Conservation (phyloP, 257 asterid genomes). For the Penstemon newberryi region DNA sequence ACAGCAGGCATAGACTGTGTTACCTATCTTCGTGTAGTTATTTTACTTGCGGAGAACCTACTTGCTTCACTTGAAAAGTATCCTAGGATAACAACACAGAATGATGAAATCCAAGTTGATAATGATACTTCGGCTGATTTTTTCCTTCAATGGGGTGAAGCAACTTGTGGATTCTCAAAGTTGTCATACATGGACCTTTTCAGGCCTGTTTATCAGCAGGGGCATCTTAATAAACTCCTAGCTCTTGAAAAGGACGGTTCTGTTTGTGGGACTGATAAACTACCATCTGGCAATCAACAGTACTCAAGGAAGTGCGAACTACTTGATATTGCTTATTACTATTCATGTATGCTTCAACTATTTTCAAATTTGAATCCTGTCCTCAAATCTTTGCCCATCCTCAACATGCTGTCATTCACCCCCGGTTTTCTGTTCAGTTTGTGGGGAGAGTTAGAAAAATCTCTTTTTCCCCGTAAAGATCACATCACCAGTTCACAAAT, state of each 20-base stretch:
- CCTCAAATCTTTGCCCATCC: slow-evolving; percentile 80
- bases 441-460: slow-evolving; percentile 72
- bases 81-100: slow-evolving; percentile 39
- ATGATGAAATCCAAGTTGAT: slow-evolving; percentile 47
- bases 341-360: slow-evolving; percentile 79
- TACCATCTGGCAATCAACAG: slow-evolving; percentile 33
- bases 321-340: slow-evolving; percentile 64
- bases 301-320: slow-evolving; percentile 45
- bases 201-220: slow-evolving; percentile 72
- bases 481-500: slow-evolving; percentile 31
- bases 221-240: slow-evolving; percentile 78
- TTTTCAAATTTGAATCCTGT: slow-evolving; percentile 66
- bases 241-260: slow-evolving; percentile 44
- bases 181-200: slow-evolving; percentile 68
- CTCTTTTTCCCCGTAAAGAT: slow-evolving; percentile 48
- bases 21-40: slow-evolving; percentile 62
- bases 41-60: slow-evolving; percentile 61
- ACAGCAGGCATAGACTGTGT: slow-evolving; percentile 55
- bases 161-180: slow-evolving; percentile 50
- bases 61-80: slow-evolving; percentile 55
- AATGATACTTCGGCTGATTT: slow-evolving; percentile 43
- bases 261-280: slow-evolving; percentile 32
- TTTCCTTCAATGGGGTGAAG: slow-evolving; percentile 39
- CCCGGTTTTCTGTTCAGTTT: slow-evolving; percentile 80
- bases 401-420: slow-evolving; percentile 89